Base-by-base conservation (phyloP, 441 rosid species). In the Populus hybrid region DNA sequence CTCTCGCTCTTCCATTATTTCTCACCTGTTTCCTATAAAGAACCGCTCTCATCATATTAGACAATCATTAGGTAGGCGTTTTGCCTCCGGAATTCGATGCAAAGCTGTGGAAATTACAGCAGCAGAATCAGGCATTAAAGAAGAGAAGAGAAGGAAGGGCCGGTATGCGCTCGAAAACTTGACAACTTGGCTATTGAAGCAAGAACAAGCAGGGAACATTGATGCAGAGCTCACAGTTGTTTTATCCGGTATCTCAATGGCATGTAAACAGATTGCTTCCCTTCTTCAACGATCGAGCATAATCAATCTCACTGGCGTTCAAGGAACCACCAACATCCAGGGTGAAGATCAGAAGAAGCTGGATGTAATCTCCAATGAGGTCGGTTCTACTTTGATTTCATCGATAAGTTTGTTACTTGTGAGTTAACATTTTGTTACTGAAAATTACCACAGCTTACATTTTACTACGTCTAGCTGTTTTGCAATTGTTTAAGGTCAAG, bases 401-500 rank as follows among this genome's bases (percentile, higher is more conserved):
- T 30, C 32, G 32, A 30, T 30, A 3, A 30, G 4, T 3, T 3
- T 30, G 32, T 30, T 30, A 30, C 4, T 30, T 30, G 32, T 30
- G 32, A 30, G 32, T 30, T 30, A 30, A 30, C 32, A 3, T 30
- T 30, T 30, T 30, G 32, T 30, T 30, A 30, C 4, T 30, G 8
- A 35, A 35, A 35, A 30, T 30, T 30, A 3, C 21, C 0, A 53
- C 6, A 26, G 34, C 69, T 23, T 12, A 26, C 69, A 30, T 7
- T 67, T 67, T 30, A 50, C 26, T 12, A 23, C 8, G 63, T n/a
- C 9, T 67, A 84, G 87, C 79, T 84, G 78, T 84, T 82, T 72
- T 84, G 83, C 75, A 80, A 80, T 67, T 79, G 87, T 71, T 72
- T 84, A 53, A 80, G 87, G 73, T 82, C 82, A 6, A 80, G 82